Evolutionary conservation across 2,329 filamentous ascomycete genomes (phyloP).

Genomic region (Hypoxylon sp.): DNA sequence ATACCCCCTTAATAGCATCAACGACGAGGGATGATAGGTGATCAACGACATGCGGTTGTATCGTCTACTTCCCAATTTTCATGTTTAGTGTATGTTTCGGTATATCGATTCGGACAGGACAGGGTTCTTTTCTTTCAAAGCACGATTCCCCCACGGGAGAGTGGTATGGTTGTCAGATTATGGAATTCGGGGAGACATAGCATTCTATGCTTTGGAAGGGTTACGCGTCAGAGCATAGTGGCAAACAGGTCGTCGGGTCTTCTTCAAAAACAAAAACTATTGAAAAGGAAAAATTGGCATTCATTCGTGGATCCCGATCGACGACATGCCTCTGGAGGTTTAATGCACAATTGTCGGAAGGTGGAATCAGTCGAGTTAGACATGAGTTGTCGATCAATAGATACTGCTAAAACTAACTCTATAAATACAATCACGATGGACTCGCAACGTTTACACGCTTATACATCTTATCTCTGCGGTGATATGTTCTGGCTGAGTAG

Average conservation of each 20-base stretch:
- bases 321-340: constrained; percentile 24
- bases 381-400: constrained; percentile 22
- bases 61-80: constrained; percentile 25
- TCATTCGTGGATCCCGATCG: constrained; percentile 24
- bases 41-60: constrained; percentile 15
- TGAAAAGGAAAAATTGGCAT: constrained; percentile 16
- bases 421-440: constrained; percentile 20
- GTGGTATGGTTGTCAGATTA: constrained; percentile 40
- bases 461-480: not conserved
- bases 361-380: constrained; percentile 13
- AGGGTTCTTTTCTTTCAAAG: constrained; percentile 40
- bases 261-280: constrained; percentile 16
- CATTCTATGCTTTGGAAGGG: constrained; percentile 26
- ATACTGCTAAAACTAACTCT: constrained; percentile 17
- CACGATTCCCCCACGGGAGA: constrained; percentile 48
- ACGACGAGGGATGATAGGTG: constrained; percentile 22
- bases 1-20: constrained; percentile 16
- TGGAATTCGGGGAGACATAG: constrained; percentile 29
- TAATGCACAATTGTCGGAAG: constrained; percentile 26
- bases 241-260: constrained; percentile 24
- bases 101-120: constrained; percentile 44
- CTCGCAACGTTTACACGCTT: not conserved
- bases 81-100: constrained; percentile 36
- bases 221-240: constrained; percentile 26
- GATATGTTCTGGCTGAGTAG: not conserved